Evolutionary conservation across 352 stramenopile species (phyloP).

Genomic region (Phytophthora pluvialis): DNA sequence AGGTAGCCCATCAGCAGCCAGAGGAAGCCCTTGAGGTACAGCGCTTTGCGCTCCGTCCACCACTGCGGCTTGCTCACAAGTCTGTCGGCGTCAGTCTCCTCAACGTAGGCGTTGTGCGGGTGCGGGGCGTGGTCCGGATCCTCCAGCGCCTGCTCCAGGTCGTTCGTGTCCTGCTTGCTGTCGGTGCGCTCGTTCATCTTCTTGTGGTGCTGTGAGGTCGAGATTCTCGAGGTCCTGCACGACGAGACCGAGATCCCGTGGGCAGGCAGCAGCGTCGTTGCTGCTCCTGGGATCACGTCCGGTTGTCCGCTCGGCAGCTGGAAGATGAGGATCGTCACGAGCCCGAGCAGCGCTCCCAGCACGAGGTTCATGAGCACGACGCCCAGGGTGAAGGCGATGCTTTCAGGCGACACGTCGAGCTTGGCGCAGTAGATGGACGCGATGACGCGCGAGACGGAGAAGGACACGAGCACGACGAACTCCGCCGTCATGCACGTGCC

Average conservation of each 20-base stretch:
- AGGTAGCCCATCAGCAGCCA: conserved; percentile 65
- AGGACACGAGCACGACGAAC: conserved; percentile 73
- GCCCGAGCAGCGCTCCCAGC: conserved; percentile 48
- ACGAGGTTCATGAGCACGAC: conserved; percentile 65
- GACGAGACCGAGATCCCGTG: conserved; percentile 8
- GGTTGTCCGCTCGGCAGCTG: conserved; percentile 46
- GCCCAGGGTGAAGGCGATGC: conserved; percentile 57
- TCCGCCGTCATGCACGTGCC: conserved; percentile 69
- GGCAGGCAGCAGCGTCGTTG: neutral
- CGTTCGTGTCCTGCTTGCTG: conserved; percentile 26
- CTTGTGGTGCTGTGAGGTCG: conserved; percentile 20
- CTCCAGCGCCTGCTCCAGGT: conserved; percentile 30
- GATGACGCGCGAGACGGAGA: conserved; percentile 66
- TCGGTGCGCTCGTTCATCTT: conserved; percentile 23
- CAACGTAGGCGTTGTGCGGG: conserved; percentile 63
- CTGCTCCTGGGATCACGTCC: conserved; percentile 12
- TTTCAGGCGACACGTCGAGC: conserved; percentile 52
- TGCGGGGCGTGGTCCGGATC: conserved; percentile 46
- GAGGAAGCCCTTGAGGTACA: conserved; percentile 68
- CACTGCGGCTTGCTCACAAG: conserved; percentile 16
- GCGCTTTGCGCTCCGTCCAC: conserved; percentile 40
- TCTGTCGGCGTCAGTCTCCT: conserved; percentile 35
- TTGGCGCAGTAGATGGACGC: conserved; percentile 67
- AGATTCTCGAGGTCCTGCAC: conserved; percentile 5
- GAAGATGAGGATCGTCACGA: conserved; percentile 67